Evolutionary conservation across 1,284 basidiomycete genomes (phyloP), one percentile per base, ranked within the genome.

Genomic region (Pterulicium gracile): DNA sequence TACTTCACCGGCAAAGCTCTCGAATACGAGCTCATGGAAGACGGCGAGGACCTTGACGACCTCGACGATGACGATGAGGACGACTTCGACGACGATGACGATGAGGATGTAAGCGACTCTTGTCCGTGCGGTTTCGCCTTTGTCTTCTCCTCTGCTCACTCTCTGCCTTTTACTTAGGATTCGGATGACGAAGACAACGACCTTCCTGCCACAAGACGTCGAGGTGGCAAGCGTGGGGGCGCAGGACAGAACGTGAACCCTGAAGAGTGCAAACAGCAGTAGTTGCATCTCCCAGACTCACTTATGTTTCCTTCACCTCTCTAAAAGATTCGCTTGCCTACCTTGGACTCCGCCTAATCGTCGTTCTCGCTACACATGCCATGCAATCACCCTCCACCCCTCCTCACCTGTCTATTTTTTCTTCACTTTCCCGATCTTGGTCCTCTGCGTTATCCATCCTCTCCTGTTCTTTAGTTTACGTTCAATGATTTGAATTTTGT

Each of bases 1-100:
- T 93, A 85, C 71, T 97, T 97, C 68, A 97, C 94, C 15, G 95
- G 95, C 58, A 95, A 96, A 69, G 92, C 93, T 15, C 77, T 97
- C 46, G 81, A 90, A 58, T 93, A 86, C 61, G 94, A 96, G 55
- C 75, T 81, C 54, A 61, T 83, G 51, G 85, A 81, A 3, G 81
- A 85, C 0, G 82, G 86, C 4, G 80, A 79, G 0, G 77, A 81
- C 14, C 79, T 80, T 15, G 77, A 77, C 14, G 76, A 79, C 24
- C 73, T 77, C 19, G 64, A 74, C 1, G 75, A 80, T 5, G 79
- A 80, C 22, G 77, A 81, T 19, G 64, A 74, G 1, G 75, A 80
- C 4, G 79, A 80, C 22, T 77, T 81, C 3, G 75, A 76, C 24
- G 73, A 75, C 27, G 76, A 77, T 14, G 71, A 72, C 13, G 76